These are phyloP conservation scores for Clitopilus hobsonii DNA, from an alignment of 768 basidiomycete genomes.

Conservation along the genomic window DNA sequence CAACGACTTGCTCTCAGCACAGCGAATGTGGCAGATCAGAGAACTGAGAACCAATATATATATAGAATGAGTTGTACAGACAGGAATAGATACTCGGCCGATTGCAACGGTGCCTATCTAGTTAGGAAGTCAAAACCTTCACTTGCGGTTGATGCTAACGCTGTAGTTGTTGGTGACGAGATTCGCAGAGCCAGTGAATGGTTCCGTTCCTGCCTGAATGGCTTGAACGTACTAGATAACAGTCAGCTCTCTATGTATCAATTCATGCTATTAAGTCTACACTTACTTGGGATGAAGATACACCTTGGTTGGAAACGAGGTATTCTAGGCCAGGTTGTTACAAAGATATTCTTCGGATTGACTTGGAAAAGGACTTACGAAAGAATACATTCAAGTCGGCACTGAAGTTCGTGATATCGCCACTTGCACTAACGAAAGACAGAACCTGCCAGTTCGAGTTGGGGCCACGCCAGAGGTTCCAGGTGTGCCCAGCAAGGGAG, in stretches of 20 bases:
- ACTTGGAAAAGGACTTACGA: constrained; percentile 26
- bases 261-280: background rate
- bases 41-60: too few relatives aligned
- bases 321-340: constrained; percentile 29
- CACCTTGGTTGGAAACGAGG: constrained; percentile 39
- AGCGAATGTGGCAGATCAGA: too few relatives aligned
- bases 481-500: constrained; percentile 42
- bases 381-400: constrained; percentile 53
- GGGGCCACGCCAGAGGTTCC: constrained; percentile 54
- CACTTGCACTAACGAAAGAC: constrained; percentile 46
- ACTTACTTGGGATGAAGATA: constrained; percentile 40
- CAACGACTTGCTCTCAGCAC: too few relatives aligned
- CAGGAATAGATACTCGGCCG: too few relatives aligned
- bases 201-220: constrained; percentile 52
- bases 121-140: too few relatives aligned
- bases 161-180: constrained; percentile 28
- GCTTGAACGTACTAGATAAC: constrained; percentile 41
- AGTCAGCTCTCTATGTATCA: background rate
- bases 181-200: constrained; percentile 46
- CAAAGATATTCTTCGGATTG: background rate
- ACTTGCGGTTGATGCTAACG: background rate
- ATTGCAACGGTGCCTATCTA: too few relatives aligned
- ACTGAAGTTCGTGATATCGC: constrained; percentile 45
- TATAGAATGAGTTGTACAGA: too few relatives aligned
- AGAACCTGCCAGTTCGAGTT: constrained; percentile 52